phyloP scores from a whole-genome alignment of 345 rosid species.

The Linum usitatissimum region DNA sequence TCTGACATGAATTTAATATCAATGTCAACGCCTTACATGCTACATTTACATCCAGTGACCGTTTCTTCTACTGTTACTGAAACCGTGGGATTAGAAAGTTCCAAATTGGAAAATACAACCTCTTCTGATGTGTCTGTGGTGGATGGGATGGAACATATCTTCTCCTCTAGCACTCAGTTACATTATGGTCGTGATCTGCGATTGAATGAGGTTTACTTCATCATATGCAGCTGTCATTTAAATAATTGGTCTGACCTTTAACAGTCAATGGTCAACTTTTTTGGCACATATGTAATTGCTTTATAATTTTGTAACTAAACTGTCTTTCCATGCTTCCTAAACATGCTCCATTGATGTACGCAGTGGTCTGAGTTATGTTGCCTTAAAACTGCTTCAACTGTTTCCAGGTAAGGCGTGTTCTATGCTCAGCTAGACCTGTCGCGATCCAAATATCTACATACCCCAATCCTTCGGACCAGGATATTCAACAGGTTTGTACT shows the following conservation, averaged over 20 bases:
- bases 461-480: conserved; percentile 82
- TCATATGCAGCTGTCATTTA: background rate
- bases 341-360: conserved; percentile 4
- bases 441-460: conserved; percentile 70
- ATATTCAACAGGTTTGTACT: conserved; percentile 73
- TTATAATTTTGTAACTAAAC: background rate
- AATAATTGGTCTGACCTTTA: background rate
- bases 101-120: conserved; percentile 71
- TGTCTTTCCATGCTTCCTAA: background rate
- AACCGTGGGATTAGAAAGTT: conserved; percentile 44
- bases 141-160: conserved; percentile 99
- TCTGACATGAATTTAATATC: conserved; percentile 50
- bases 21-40: conserved; percentile 87
- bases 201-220: conserved; percentile 64
- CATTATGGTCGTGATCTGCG: conserved; percentile 90
- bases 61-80: conserved; percentile 74
- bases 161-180: conserved; percentile 68
- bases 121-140: conserved; percentile 58
- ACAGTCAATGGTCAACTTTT: background rate
- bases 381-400: conserved; percentile 7
- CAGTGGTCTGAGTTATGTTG: conserved; percentile 5
- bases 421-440: conserved; percentile 81
- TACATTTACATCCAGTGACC: conserved; percentile 87
- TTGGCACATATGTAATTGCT: background rate
- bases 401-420: conserved; percentile 73